These are phyloP conservation scores for Pleurotus salmoneostramineus DNA, from an alignment of 768 basidiomycete genomes.

Conservation along the genomic window DNA sequence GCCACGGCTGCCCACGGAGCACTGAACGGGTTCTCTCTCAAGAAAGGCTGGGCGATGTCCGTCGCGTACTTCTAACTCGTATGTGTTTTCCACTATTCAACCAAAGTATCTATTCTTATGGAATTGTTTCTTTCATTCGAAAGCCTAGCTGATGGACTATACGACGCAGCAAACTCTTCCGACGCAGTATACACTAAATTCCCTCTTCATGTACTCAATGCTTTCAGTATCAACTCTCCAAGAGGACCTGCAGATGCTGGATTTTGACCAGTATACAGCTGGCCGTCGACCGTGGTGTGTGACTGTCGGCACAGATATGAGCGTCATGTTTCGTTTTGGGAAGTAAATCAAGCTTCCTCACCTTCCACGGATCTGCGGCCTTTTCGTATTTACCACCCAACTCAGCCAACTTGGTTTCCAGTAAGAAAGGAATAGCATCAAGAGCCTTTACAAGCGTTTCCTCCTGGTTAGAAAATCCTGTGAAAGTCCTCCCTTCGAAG, in stretches of 20 bases:
- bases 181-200: too few species aligned
- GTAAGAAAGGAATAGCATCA: slow-evolving; percentile 65
- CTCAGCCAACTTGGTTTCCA: slow-evolving; percentile 59
- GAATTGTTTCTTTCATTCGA: too few species aligned
- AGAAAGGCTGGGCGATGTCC: slow-evolving; percentile 82
- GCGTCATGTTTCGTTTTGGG: too few species aligned
- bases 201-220: slow-evolving; percentile 25
- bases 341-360: slow-evolving; percentile 22
- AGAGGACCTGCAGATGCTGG: slow-evolving; percentile 59
- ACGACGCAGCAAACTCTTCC: too few species aligned
- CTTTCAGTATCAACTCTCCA: slow-evolving; percentile 53
- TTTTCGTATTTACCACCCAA: slow-evolving; percentile 69
- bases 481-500: slow-evolving; percentile 51
- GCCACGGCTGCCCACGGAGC: slow-evolving; percentile 79
- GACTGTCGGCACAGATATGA: slow-evolving; percentile 20
- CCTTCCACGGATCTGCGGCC: slow-evolving; percentile 44
- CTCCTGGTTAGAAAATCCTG: slow-evolving; percentile 72
- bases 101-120: too few species aligned
- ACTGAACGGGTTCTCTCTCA: slow-evolving; percentile 81
- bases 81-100: too few species aligned
- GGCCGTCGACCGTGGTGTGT: slow-evolving; percentile 55
- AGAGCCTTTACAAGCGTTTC: slow-evolving; percentile 46
- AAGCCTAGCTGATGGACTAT: too few species aligned
- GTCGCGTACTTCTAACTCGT: slow-evolving; percentile 46
- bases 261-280: slow-evolving; percentile 71